These are phyloP conservation scores for Wickerhamomyces xylosicus DNA, from an alignment of 805 yeast genomes.

Conservation along the genomic window DNA sequence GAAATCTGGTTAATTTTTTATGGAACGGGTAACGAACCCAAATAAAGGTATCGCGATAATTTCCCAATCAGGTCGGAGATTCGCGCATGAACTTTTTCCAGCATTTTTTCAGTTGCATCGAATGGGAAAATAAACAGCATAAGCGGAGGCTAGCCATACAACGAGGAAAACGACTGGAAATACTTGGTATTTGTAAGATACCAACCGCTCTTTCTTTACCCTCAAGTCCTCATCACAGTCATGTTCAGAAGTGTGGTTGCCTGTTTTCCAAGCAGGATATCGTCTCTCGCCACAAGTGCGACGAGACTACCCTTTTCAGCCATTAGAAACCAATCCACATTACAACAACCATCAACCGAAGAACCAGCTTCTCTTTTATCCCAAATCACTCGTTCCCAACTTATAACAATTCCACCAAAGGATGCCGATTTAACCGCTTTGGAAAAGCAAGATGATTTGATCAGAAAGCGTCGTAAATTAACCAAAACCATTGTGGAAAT, in stretches of 20 bases:
- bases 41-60: not conserved
- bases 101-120: not conserved
- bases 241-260: not conserved
- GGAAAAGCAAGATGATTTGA: conserved; percentile 68
- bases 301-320: not conserved
- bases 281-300: not conserved
- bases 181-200: too few species aligned
- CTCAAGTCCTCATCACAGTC: not conserved
- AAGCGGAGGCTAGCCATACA: too few species aligned
- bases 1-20: too few species aligned
- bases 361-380: not conserved
- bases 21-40: not conserved
- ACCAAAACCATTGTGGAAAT: conserved; percentile 60
- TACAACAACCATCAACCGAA: conserved; percentile 1
- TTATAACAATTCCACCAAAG: conserved; percentile 30
- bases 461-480: conserved; percentile 62
- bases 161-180: too few species aligned
- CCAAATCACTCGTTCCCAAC: conserved; percentile 8
- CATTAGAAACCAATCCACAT: not conserved
- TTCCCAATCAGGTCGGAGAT: not conserved
- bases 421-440: conserved; percentile 51
- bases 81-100: not conserved
- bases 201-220: too few species aligned
- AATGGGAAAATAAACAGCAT: not conserved
- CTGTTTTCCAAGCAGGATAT: not conserved